Evolutionary conservation across 2,329 filamentous ascomycete species (phyloP).

Genomic region (Colletotrichum sansevieriae): DNA sequence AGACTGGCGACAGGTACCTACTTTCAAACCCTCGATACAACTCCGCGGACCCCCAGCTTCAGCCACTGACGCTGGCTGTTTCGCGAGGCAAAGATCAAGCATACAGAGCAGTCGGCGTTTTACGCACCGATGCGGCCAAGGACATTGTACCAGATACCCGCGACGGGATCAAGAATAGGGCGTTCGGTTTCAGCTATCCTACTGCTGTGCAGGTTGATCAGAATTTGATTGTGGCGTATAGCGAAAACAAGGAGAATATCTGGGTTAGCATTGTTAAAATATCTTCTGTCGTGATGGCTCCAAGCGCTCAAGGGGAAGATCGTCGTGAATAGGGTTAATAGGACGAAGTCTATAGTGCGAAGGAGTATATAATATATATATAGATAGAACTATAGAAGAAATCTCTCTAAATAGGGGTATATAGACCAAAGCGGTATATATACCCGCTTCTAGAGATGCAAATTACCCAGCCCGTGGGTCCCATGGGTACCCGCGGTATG

Average conservation of each 20-base stretch:
- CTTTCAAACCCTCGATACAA: conserved; percentile 44
- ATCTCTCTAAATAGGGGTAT: no score
- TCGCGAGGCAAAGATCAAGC: conserved; percentile 37
- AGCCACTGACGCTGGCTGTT: conserved; percentile 43
- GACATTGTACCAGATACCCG: conserved; percentile 45
- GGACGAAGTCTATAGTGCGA: no score
- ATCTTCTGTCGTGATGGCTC: no score
- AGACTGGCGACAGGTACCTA: conserved; percentile 32
- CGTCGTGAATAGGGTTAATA: no score
- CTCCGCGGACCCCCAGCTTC: conserved; percentile 36
- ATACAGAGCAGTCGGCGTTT: conserved; percentile 42
- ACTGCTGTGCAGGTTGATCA: conserved; percentile 44
- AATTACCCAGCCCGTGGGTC: no score
- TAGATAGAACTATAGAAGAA: no score
- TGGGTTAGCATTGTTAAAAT: conserved; percentile 46
- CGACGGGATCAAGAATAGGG: conserved; percentile 43
- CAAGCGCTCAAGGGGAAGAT: no score
- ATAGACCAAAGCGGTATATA: no score
- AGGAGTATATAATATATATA: no score
- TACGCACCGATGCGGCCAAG: conserved; percentile 43
- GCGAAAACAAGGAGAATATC: conserved; percentile 48
- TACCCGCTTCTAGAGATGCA: no score
- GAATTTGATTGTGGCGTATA: conserved; percentile 44
- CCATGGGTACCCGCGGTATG: no score
- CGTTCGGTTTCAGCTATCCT: conserved; percentile 45